Percentiles rank a stretch among this genome's conserved stretches.
phyloP scores from a whole-genome alignment of 768 basidiomycete genomes.

The Pulveroboletus sp. region DNA sequence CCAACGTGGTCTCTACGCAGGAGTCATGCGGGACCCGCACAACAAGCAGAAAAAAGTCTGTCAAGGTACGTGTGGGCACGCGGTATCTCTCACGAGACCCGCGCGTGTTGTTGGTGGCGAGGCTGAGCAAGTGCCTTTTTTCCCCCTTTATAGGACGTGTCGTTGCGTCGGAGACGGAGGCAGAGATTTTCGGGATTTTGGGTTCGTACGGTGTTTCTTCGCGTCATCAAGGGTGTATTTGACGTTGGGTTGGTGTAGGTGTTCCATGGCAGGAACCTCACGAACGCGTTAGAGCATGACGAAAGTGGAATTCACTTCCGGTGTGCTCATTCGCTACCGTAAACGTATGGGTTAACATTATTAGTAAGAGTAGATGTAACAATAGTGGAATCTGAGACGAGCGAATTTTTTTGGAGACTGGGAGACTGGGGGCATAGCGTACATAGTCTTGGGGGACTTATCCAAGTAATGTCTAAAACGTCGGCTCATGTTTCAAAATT shows the following conservation, averaged over 20 bases:
- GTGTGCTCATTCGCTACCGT: background rate
- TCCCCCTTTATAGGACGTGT: constrained; percentile 44
- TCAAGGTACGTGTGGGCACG: constrained; percentile 37
- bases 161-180: constrained; percentile 78
- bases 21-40: constrained; percentile 65
- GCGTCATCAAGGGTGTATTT: background rate
- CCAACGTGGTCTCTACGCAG: constrained; percentile 74
- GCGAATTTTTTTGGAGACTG: too few species aligned
- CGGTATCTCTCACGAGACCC: too few species aligned
- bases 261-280: constrained; percentile 84
- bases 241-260: constrained; percentile 24
- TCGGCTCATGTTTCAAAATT: too few species aligned
- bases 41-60: constrained; percentile 57
- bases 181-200: constrained; percentile 78
- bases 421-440: too few species aligned
- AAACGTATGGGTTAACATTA: background rate
- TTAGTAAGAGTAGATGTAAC: background rate
- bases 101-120: background rate
- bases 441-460: too few species aligned
- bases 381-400: background rate
- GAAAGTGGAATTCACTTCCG: background rate
- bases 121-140: background rate
- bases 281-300: constrained; percentile 52
- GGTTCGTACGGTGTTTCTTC: constrained; percentile 29
- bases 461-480: too few species aligned